Evolutionary conservation across 116 monocot species (phyloP), one percentile per base, ranked within the genome.

Genomic region (Dioscorea cayenensis): DNA sequence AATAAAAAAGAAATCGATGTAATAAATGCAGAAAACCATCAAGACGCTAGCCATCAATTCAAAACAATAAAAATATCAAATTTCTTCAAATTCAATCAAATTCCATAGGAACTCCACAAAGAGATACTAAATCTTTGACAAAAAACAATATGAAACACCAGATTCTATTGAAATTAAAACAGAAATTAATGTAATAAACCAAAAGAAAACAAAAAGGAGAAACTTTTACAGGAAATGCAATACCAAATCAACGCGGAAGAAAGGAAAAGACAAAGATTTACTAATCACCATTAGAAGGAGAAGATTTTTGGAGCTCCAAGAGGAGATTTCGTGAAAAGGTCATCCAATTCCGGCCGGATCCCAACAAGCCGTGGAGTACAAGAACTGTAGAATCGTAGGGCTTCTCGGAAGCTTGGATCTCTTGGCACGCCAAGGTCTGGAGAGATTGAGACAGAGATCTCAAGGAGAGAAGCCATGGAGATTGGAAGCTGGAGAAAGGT

Each of bases 321-420:
- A 73, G 84, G 36, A 96, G 96, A n/a, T 63, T 76, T 10, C 88
- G 77, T 9, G 90, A 82, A 75, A 96, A 96, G 35, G 86, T 49
- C 29, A 80, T 75, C 96, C 96, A 96, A 70, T 96, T 96, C 52
- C 92, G 75, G 7, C 80, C 86, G 5, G 96, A 92, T n/a, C 96
- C 96, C n/a, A 96, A 84, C 10, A 96, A 83, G 13, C 96, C 96
- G 60, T 96, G 96, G 22, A 96, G 82, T 35, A 96, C 84, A 66
- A 96, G 70, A 8, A 82, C 92, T 9, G 96, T 87, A 63, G 84
- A 72, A 55, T 66, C 67, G 65, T 60, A 62, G 61, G 76, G 75
- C n/a, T 64, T 58, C 2, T 82, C 80, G 7, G 77, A 63, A 6
- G 79, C 66, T n/a, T 65, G 76, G 75, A 90, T 75, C 77, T 90